phyloP scores from a whole-genome alignment of 2,329 filamentous ascomycete species.

The Penicillium sp. region DNA sequence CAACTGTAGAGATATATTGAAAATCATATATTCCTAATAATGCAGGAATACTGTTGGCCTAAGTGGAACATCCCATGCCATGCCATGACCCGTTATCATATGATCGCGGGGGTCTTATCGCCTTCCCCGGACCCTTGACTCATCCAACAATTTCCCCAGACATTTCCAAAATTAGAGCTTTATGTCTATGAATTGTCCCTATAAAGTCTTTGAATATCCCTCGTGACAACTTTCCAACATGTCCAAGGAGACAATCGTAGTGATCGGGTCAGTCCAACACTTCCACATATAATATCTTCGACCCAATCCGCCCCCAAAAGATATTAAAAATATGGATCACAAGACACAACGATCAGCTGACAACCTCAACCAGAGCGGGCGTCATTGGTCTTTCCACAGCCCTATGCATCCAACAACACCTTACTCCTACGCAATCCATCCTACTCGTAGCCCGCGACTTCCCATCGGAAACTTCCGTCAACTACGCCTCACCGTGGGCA shows the following conservation, averaged over 20 bases:
- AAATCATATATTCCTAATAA: neutral
- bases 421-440: slow-evolving; percentile 29
- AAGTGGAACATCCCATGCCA: neutral
- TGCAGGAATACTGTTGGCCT: neutral
- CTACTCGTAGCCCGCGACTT: slow-evolving; percentile 43
- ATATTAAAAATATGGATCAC: neutral
- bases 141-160: neutral
- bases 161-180: neutral
- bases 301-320: neutral
- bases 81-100: slow-evolving; percentile 8
- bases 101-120: slow-evolving; percentile 16
- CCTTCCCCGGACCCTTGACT: slow-evolving; percentile 8
- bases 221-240: slow-evolving; percentile 11
- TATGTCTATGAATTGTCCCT: too few species aligned
- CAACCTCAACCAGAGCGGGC: slow-evolving; percentile 33
- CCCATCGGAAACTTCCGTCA: slow-evolving; percentile 39
- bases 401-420: slow-evolving; percentile 32
- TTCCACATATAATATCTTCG: neutral
- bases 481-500: slow-evolving; percentile 49
- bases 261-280: slow-evolving; percentile 32
- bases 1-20: neutral
- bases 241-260: slow-evolving; percentile 35
- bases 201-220: neutral
- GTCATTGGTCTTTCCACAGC: slow-evolving; percentile 42
- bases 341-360: slow-evolving; percentile 3